Evolutionary conservation across 2,329 filamentous ascomycete genomes (phyloP).

Genomic region (Aspergillus piperis): DNA sequence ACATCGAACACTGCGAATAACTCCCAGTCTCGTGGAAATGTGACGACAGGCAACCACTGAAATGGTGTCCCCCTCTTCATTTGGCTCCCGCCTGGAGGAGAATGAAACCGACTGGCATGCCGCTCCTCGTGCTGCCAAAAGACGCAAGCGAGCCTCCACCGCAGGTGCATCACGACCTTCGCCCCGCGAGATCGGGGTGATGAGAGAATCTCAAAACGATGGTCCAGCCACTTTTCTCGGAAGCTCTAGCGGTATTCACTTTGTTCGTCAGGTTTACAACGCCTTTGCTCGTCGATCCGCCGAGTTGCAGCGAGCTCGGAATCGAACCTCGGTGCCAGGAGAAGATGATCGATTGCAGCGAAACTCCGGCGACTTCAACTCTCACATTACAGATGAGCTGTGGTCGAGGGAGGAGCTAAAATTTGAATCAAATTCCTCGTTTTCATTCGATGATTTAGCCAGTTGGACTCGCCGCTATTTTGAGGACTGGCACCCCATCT

Average conservation of each 20-base stretch:
- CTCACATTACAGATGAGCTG: conserved; percentile 5
- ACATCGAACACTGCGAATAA: too few relatives aligned
- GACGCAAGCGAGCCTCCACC: conserved; percentile 25
- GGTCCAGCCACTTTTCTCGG: conserved; percentile 58
- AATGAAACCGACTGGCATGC: too few relatives aligned
- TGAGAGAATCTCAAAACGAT: conserved; percentile 49
- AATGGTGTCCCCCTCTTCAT: too few relatives aligned
- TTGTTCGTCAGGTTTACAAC: conserved; percentile 58
- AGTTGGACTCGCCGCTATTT: conserved; percentile 58
- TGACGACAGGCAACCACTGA: too few relatives aligned
- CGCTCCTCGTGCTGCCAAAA: conserved; percentile 19
- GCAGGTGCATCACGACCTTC: conserved; percentile 14
- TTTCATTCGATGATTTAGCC: conserved; percentile 53
- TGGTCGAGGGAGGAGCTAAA: conserved; percentile 39
- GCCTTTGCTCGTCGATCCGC: conserved; percentile 46
- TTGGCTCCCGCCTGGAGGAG: too few relatives aligned
- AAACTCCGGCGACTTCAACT: conserved; percentile 20
- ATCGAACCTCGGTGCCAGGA: conserved; percentile 54
- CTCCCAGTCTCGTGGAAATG: too few relatives aligned
- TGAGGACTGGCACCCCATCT: conserved; percentile 59
- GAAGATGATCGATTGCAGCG: conserved; percentile 54
- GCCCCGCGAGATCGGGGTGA: conserved; percentile 50
- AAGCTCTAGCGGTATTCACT: conserved; percentile 61
- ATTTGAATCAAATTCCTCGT: conserved; percentile 36
- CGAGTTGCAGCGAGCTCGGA: conserved; percentile 30